A percentile compares a stretch with the other conserved stretches of the same genome.
Conservation (phyloP, 495 filamentous ascomycete genomes). For the Podospora australis region DNA sequence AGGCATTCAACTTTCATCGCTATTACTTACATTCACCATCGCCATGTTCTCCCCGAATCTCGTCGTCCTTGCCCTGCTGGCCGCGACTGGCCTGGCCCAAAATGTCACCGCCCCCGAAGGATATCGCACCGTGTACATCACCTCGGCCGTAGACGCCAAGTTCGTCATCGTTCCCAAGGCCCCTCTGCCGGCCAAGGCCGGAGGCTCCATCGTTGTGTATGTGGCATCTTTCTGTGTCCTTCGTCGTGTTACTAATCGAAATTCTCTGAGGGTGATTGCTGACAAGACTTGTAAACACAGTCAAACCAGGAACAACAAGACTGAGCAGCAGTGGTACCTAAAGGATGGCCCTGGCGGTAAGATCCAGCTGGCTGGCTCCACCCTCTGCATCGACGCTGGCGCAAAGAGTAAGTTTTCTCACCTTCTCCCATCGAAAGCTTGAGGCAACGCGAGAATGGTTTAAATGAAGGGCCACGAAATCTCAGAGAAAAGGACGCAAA, state of each 20-base stretch:
- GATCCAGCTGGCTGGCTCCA: constrained; percentile 40
- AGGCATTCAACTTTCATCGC: no score
- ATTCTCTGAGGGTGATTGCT: no score
- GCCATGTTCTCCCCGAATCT: constrained; percentile 35
- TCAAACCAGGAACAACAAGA: constrained; percentile 33
- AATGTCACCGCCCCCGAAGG: constrained; percentile 30
- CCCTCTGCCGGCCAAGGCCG: constrained; percentile 19
- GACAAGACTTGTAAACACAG: no score
- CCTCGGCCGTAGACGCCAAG: constrained; percentile 44
- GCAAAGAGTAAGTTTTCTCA: constrained; percentile 34
- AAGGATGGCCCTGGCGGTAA: constrained; percentile 29
- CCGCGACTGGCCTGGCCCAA: constrained; percentile 40
- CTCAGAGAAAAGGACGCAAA: no score
- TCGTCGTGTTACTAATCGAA: no score
- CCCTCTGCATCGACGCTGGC: constrained; percentile 46
- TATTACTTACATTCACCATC: no score
- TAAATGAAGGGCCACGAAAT: no score
- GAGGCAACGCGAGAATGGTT: no score
- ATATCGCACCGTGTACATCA: constrained; percentile 45
- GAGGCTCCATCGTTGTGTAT: constrained; percentile 38
- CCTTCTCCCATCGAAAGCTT: no score
- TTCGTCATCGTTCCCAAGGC: constrained; percentile 43
- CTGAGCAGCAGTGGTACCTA: constrained; percentile 47
- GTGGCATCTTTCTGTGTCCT: no score
- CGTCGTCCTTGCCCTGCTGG: constrained; percentile 34